These are phyloP conservation scores for Cladosporium phlei DNA, from an alignment of 2,329 filamentous ascomycete species.

Conservation along the genomic window DNA sequence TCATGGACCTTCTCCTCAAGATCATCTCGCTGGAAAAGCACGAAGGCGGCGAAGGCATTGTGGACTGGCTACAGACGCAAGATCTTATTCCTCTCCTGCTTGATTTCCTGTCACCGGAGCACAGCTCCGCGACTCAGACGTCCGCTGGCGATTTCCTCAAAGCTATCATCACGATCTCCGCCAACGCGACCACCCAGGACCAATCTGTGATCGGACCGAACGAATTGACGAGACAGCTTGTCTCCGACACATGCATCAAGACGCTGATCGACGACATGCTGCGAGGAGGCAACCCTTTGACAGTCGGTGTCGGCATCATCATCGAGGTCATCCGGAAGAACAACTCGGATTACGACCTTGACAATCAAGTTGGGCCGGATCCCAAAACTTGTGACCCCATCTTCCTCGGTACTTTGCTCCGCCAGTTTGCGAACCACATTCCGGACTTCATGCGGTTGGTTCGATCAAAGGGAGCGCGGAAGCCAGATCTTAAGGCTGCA, in stretches of 20 bases:
- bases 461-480: conserved; percentile 68
- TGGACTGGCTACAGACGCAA: conserved; percentile 93
- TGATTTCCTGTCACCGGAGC: conserved; percentile 77
- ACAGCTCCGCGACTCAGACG: conserved; percentile 87
- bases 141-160: conserved; percentile 97
- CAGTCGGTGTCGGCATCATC: conserved; percentile 92
- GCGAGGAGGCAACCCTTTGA: conserved; percentile 84
- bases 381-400: conserved; percentile 87
- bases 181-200: conserved; percentile 95
- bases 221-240: conserved; percentile 88
- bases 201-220: conserved; percentile 99
- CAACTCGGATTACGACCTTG: conserved; percentile 96
- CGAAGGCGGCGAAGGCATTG: conserved; percentile 84
- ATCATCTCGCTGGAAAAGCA: conserved; percentile 94
- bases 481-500: conserved; percentile 73
- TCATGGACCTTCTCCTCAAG: conserved; percentile 95
- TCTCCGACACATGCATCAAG: conserved; percentile 78
- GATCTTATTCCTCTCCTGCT: conserved; percentile 82
- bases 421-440: conserved; percentile 84
- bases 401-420: conserved; percentile 83
- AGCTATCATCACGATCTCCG: conserved; percentile 97
- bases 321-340: conserved; percentile 99
- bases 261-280: conserved; percentile 89
- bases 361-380: conserved; percentile 76
- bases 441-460: conserved; percentile 92